A percentile compares a stretch with the other conserved stretches of the same genome.
These are phyloP conservation scores for Wolfiporia cocos DNA, from an alignment of 1,284 basidiomycete genomes.

Conservation along the genomic window DNA sequence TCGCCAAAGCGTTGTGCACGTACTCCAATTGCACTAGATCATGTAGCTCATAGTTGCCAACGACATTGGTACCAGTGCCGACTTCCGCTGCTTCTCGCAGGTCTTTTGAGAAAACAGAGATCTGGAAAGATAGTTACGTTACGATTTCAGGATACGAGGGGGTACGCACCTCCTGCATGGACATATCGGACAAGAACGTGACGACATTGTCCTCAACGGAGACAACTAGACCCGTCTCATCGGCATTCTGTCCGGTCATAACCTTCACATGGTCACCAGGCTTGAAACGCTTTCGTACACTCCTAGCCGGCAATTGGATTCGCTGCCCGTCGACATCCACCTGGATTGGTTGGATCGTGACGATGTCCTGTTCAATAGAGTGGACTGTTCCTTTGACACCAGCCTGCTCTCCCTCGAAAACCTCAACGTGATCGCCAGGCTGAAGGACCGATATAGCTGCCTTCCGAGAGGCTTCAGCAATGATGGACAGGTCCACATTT, in stretches of 20 bases:
- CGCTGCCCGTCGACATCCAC: slow-evolving; percentile 81
- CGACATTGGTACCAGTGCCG: slow-evolving; percentile 81
- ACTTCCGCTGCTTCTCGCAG: slow-evolving; percentile 96
- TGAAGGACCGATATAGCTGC: slow-evolving; percentile 88
- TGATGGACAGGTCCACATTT: slow-evolving; percentile 73
- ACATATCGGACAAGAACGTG: slow-evolving; percentile 97
- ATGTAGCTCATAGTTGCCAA: slow-evolving; percentile 93
- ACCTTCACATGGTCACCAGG: slow-evolving; percentile 99
- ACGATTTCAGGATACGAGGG: neutral
- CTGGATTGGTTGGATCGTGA: slow-evolving; percentile 78
- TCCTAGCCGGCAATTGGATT: slow-evolving; percentile 83
- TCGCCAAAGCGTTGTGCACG: slow-evolving; percentile 21
- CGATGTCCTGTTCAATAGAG: slow-evolving; percentile 83
- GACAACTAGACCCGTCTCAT: slow-evolving; percentile 95
- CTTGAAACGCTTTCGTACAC: slow-evolving; percentile 93
- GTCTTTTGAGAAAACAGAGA: slow-evolving; percentile 97
- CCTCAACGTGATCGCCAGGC: slow-evolving; percentile 96
- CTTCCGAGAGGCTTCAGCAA: slow-evolving; percentile 85
- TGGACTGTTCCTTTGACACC: slow-evolving; percentile 92
- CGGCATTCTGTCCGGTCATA: slow-evolving; percentile 90
- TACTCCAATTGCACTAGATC: slow-evolving; percentile 97
- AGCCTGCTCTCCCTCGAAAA: slow-evolving; percentile 94
- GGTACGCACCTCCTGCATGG: slow-evolving; percentile 72
- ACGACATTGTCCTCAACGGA: slow-evolving; percentile 89
- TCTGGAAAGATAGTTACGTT: slow-evolving; percentile 40